Evolutionary conservation across 306 rosid genomes (phyloP).

Genomic region (Purshia tridentata): DNA sequence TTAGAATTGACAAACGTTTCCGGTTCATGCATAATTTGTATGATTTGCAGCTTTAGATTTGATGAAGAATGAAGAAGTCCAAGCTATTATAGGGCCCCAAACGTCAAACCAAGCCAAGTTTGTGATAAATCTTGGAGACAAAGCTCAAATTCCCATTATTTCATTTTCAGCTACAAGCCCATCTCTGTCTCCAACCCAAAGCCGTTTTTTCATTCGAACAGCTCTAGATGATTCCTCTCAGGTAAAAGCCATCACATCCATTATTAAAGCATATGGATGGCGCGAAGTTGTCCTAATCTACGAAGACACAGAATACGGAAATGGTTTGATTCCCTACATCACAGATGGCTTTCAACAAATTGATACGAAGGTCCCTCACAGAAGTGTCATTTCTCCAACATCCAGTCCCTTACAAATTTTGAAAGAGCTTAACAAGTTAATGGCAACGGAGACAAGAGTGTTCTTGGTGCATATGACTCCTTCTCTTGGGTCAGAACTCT

Average conservation of each 20-base stretch:
- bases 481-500: conserved; percentile 23
- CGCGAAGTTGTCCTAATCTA: conserved; percentile 35
- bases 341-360: conserved; percentile 26
- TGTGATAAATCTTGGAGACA: conserved; percentile 20
- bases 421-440: conserved; percentile 24
- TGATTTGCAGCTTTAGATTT: conserved; percentile 24
- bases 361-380: conserved; percentile 13
- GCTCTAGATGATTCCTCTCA: conserved; percentile 21
- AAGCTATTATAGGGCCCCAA: conserved; percentile 26
- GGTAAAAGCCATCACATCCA: conserved; percentile 26
- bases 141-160: conserved; percentile 23
- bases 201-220: conserved; percentile 24
- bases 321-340: conserved; percentile 36
- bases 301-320: conserved; percentile 42
- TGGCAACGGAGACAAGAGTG: conserved; percentile 7
- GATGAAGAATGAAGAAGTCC: conserved; percentile 8
- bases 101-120: conserved; percentile 25
- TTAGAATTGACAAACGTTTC: too few relatives aligned
- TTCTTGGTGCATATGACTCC: conserved; percentile 41
- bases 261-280: conserved; percentile 35
- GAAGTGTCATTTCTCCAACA: conserved; percentile 26
- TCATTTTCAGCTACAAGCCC: conserved; percentile 26
- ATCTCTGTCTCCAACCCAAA: conserved; percentile 8
- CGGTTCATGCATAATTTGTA: background rate
- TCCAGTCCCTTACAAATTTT: background rate